Evolutionary conservation across 305 asterid genomes (phyloP).

Genomic region (Ilex paraguariensis): DNA sequence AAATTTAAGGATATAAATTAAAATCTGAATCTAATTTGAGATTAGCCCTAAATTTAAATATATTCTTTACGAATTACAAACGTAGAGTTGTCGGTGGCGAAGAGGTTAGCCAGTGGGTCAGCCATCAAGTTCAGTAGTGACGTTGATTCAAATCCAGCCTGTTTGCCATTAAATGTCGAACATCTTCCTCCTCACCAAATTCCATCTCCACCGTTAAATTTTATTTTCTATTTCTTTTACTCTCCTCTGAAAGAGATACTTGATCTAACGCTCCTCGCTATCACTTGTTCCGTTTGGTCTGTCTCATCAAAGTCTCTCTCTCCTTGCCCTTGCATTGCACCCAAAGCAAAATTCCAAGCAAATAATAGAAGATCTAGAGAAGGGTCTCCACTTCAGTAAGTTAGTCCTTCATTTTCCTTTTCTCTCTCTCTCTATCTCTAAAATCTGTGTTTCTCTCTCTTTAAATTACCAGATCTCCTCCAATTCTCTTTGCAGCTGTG

Average conservation of each 20-base stretch:
- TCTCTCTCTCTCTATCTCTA: not conserved
- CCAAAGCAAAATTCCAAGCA: constrained; percentile 17
- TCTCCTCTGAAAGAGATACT: constrained; percentile 24
- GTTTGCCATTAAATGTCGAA: constrained; percentile 20
- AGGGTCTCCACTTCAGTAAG: not conserved
- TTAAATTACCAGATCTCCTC: not conserved
- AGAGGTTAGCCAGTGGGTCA: constrained; percentile 23
- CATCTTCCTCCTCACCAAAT: constrained; percentile 10
- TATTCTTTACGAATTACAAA: too few relatives aligned
- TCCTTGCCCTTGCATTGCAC: constrained; percentile 26
- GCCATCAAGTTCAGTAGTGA: constrained; percentile 29
- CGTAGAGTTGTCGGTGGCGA: constrained; percentile 41
- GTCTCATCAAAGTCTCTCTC: not conserved
- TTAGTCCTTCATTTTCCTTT: not conserved
- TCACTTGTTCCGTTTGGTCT: too few relatives aligned
- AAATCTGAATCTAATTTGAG: too few relatives aligned
- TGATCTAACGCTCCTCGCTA: constrained; percentile 26
- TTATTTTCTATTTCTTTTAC: constrained; percentile 7
- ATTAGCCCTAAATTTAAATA: too few relatives aligned
- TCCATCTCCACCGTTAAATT: constrained; percentile 33
- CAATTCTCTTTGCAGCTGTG: not conserved
- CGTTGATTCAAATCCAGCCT: constrained; percentile 47
- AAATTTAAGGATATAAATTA: too few relatives aligned
- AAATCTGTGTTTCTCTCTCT: not conserved
- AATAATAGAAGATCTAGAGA: constrained; percentile 8